Conservation (phyloP, 1,139 yeast species). For the Suhomyces panamericanus region DNA sequence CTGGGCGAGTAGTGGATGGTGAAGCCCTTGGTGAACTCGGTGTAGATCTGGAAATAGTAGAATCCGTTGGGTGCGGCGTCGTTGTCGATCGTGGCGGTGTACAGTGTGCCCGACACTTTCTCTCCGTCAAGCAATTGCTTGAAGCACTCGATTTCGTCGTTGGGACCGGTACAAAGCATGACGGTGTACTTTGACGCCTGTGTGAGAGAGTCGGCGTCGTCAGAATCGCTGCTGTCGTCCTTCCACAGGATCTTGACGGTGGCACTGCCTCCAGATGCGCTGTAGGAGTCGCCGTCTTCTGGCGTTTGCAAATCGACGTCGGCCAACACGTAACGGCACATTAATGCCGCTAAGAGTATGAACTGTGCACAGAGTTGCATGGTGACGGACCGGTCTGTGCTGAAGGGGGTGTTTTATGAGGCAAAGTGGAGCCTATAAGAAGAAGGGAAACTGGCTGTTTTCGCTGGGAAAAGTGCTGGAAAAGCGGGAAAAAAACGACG, state of each 20-base stretch:
- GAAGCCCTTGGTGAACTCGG: constrained; percentile 27
- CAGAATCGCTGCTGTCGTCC: constrained; percentile 55
- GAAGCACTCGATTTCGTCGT: constrained; percentile 47
- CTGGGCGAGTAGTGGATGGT: constrained; percentile 74
- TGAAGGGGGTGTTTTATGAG: neutral
- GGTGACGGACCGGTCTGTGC: neutral
- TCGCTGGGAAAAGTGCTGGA: neutral
- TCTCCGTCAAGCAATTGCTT: constrained; percentile 24
- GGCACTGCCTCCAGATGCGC: constrained; percentile 51
- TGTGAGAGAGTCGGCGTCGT: constrained; percentile 33
- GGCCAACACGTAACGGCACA: constrained; percentile 29
- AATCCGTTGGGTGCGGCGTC: constrained; percentile 58
- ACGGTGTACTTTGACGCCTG: constrained; percentile 52
- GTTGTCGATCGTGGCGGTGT: constrained; percentile 44
- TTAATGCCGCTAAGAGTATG: constrained; percentile 8
- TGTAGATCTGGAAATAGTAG: constrained; percentile 67
- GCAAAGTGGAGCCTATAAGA: neutral
- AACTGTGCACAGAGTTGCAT: constrained; percentile 4
- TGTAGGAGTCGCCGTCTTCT: constrained; percentile 43
- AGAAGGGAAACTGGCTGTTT: neutral
- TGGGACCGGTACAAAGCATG: constrained; percentile 68
- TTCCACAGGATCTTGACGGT: constrained; percentile 57
- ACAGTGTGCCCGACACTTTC: constrained; percentile 28
- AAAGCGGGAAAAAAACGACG: neutral
- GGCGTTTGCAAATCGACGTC: constrained; percentile 65